A percentile compares a stretch with the other conserved stretches of the same genome.
Evolutionary conservation across 2,329 filamentous ascomycete species (phyloP).

Genomic region (Proliferodiscus dingleyae): DNA sequence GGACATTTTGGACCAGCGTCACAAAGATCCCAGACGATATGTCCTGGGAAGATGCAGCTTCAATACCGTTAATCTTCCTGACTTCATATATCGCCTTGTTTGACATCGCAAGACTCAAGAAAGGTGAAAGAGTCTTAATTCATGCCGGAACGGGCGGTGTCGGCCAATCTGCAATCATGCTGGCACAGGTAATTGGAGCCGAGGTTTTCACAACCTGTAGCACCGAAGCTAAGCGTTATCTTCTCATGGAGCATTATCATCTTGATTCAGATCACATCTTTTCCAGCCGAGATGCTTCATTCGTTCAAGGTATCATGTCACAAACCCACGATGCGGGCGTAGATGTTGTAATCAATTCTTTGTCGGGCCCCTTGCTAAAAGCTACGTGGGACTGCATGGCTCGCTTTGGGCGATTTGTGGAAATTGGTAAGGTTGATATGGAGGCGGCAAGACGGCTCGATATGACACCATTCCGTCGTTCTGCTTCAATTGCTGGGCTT

Average conservation of each 20-base stretch:
- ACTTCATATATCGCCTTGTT: not conserved
- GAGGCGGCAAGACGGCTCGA: not conserved
- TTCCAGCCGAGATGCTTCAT: not conserved
- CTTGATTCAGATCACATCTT: not conserved
- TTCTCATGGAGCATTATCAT: not conserved
- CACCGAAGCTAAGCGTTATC: not conserved
- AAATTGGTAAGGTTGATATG: not conserved
- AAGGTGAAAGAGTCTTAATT: not conserved
- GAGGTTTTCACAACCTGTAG: not conserved
- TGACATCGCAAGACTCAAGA: not conserved
- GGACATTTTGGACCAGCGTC: not conserved
- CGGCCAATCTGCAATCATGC: not conserved
- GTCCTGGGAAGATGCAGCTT: not conserved
- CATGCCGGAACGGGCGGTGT: not conserved
- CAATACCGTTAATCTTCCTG: not conserved
- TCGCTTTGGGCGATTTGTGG: not conserved
- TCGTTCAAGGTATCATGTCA: not conserved
- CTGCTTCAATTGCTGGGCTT: not conserved
- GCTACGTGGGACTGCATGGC: not conserved
- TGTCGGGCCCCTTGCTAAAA: not conserved
- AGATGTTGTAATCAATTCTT: not conserved
- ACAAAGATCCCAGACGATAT: not conserved
- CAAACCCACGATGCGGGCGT: not conserved
- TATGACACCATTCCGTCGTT: not conserved
- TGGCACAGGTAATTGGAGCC: not conserved